These are phyloP conservation scores for Gracilaria caudata DNA, from an alignment of 23 red algal genomes.

Conservation along the genomic window DNA sequence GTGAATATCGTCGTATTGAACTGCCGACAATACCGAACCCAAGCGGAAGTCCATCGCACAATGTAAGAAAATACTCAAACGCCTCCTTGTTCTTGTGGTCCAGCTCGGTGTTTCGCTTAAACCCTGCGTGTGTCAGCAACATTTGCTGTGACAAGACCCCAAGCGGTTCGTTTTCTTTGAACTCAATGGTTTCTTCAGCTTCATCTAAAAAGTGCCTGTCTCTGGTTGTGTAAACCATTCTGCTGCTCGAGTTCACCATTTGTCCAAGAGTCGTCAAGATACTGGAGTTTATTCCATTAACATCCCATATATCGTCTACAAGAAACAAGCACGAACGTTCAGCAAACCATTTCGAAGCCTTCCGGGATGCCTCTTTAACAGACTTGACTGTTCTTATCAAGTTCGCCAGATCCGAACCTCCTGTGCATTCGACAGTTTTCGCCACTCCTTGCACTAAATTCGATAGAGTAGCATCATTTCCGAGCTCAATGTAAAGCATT, in stretches of 20 bases:
- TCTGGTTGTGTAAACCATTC: too few species aligned
- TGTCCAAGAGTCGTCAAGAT: too few species aligned
- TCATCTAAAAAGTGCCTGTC: too few species aligned
- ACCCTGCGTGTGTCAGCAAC: neutral
- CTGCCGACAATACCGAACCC: neutral
- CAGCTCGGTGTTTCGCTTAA: neutral
- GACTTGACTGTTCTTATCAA: too few species aligned
- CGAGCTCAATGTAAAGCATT: conserved; percentile 19
- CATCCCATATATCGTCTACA: too few species aligned
- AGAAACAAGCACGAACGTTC: too few species aligned
- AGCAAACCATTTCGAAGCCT: too few species aligned
- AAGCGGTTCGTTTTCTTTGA: neutral
- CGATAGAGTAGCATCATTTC: conserved; percentile 13
- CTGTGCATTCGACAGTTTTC: neutral
- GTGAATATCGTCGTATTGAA: neutral
- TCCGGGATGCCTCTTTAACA: too few species aligned
- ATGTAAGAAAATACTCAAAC: neutral
- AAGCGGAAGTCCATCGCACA: conserved; percentile 26
- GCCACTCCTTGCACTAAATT: neutral
- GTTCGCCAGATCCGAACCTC: neutral
- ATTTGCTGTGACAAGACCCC: neutral
- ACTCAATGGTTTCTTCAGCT: too few species aligned
- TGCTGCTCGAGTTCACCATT: too few species aligned
- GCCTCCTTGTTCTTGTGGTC: neutral
- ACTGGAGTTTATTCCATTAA: too few species aligned